Evolutionary conservation across 2,329 filamentous ascomycete species (phyloP).

Genomic region (Diaporthe caulivora): DNA sequence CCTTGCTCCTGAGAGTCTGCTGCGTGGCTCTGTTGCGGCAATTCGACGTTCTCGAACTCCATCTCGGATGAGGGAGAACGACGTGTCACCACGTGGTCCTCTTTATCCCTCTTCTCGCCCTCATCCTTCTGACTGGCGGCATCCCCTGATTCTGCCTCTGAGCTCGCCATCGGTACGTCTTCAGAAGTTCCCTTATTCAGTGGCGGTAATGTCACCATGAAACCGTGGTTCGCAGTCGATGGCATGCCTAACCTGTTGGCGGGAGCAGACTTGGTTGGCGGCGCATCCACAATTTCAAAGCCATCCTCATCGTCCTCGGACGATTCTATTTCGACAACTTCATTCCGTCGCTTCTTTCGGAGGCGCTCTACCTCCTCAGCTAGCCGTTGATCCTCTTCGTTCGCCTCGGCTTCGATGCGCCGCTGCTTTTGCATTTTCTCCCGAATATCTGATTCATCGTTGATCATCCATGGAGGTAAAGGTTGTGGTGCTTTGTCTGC

Average conservation of each 20-base stretch:
- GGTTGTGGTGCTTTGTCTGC: constrained; percentile 64
- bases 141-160: background rate
- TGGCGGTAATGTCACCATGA: background rate
- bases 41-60: constrained; percentile 54
- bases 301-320: constrained; percentile 70
- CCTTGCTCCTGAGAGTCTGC: constrained; percentile 39
- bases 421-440: constrained; percentile 71
- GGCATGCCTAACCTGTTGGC: background rate
- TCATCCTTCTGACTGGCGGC: background rate
- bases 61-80: constrained; percentile 45
- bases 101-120: background rate
- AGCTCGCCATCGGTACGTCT: background rate
- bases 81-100: background rate
- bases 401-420: constrained; percentile 69
- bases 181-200: constrained; percentile 46
- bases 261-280: constrained; percentile 37
- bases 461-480: constrained; percentile 81
- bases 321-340: constrained; percentile 73
- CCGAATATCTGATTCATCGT: constrained; percentile 74
- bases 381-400: constrained; percentile 72
- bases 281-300: constrained; percentile 67
- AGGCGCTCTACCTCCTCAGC: constrained; percentile 67
- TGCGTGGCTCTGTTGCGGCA: constrained; percentile 36
- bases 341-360: constrained; percentile 57
- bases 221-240: background rate